These are phyloP conservation scores for Peribolospora kevripleyi DNA, from an alignment of 768 basidiomycete genomes.

Conservation along the genomic window DNA sequence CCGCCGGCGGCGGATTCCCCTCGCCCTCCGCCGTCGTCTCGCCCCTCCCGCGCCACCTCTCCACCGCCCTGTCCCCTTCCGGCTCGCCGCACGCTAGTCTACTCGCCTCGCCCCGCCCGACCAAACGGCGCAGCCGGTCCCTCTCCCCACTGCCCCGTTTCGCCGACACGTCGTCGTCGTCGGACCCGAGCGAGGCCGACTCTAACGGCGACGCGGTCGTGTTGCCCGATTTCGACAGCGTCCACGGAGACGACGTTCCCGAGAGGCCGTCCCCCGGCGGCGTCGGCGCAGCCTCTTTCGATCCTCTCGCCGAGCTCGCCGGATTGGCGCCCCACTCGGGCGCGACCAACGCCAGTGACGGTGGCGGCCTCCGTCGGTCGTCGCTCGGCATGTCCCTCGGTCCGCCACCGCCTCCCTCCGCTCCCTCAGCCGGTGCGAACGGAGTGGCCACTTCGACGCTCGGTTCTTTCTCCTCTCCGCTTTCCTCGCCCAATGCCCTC, in stretches of 20 bases:
- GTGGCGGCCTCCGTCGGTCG: too few relatives aligned
- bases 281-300: conserved; percentile 7
- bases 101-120: too few relatives aligned
- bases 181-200: neutral
- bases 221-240: neutral
- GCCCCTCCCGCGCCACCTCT: neutral
- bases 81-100: neutral
- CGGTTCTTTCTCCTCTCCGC: too few relatives aligned
- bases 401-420: too few relatives aligned
- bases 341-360: neutral
- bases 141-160: neutral
- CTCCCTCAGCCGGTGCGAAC: too few relatives aligned
- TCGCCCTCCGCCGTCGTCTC: neutral
- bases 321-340: neutral
- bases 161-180: neutral
- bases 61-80: neutral
- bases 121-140: neutral
- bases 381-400: too few relatives aligned
- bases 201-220: conserved; percentile 3
- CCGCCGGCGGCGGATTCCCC: conserved; percentile 3
- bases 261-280: conserved; percentile 6
- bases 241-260: too few relatives aligned
- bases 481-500: too few relatives aligned
- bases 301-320: conserved; percentile 7
- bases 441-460: too few relatives aligned